These are phyloP conservation scores for Hanseniaspora nectarophila DNA, from an alignment of 805 yeast genomes.

Conservation along the genomic window DNA sequence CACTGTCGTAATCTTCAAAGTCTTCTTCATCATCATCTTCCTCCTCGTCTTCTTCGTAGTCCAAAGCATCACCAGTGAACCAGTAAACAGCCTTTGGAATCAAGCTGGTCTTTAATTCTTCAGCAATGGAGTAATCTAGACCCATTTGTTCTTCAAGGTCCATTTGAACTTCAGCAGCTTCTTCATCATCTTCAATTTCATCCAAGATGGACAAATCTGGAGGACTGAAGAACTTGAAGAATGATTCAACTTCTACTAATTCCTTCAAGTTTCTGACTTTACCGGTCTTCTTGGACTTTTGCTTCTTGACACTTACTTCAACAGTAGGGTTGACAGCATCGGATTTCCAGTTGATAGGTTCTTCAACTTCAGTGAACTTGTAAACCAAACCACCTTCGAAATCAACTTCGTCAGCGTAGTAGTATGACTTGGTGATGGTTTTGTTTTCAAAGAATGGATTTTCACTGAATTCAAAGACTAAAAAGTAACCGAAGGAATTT, in stretches of 20 bases:
- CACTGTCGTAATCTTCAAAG: conserved; percentile 39
- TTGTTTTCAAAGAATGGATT: conserved; percentile 70
- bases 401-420: conserved; percentile 86
- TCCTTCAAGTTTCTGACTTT: conserved; percentile 94
- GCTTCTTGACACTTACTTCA: conserved; percentile 84
- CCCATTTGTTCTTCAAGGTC: conserved; percentile 56
- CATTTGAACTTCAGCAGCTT: conserved; percentile 40
- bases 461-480: conserved; percentile 50
- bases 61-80: conserved; percentile 96
- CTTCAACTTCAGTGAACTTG: conserved; percentile 89
- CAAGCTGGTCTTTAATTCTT: conserved; percentile 87
- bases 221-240: conserved; percentile 91
- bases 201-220: conserved; percentile 53
- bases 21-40: conserved; percentile 56
- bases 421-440: conserved; percentile 71
- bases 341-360: conserved; percentile 63
- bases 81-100: conserved; percentile 95
- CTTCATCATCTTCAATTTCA: conserved; percentile 23
- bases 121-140: conserved; percentile 89
- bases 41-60: conserved; percentile 50
- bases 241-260: conserved; percentile 85
- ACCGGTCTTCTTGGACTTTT: conserved; percentile 90
- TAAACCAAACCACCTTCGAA: conserved; percentile 92
- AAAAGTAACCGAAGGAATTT: conserved; percentile 55
- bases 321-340: conserved; percentile 77